These are phyloP conservation scores for Exophiala mesophila DNA, from an alignment of 2,329 filamentous ascomycete species.

Conservation along the genomic window DNA sequence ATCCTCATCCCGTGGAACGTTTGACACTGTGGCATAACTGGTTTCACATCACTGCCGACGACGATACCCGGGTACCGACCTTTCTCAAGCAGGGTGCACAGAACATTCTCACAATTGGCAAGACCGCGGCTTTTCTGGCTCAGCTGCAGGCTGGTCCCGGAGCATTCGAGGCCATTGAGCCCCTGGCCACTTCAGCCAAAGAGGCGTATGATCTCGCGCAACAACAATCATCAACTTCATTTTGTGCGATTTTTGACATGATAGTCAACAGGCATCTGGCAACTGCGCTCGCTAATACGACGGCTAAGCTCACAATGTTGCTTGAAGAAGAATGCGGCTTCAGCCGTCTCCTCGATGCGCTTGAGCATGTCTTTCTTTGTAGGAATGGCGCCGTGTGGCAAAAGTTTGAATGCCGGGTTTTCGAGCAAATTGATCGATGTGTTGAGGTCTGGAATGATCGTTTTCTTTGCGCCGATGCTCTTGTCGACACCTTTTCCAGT, in stretches of 20 bases:
- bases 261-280: conserved; percentile 73
- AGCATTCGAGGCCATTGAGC: background rate
- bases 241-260: conserved; percentile 64
- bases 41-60: conserved; percentile 10
- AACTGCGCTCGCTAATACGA: conserved; percentile 45
- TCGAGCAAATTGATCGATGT: conserved; percentile 65
- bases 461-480: conserved; percentile 72
- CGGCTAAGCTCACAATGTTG: conserved; percentile 56
- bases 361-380: conserved; percentile 72
- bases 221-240: conserved; percentile 29
- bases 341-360: conserved; percentile 56
- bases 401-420: conserved; percentile 63
- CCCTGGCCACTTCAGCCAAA: conserved; percentile 1
- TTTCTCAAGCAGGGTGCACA: conserved; percentile 12
- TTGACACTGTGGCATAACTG: conserved; percentile 21
- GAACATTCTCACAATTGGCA: conserved; percentile 18
- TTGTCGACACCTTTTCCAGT: conserved; percentile 63
- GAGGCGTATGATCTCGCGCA: conserved; percentile 9
- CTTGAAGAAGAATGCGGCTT: conserved; percentile 68
- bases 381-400: conserved; percentile 66
- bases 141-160: background rate
- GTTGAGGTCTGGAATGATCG: conserved; percentile 68
- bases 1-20: background rate
- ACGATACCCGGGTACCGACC: conserved; percentile 8
- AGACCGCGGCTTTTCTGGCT: conserved; percentile 19